Percentiles rank a stretch among this genome's conserved stretches.
These are phyloP conservation scores for Solanum pimpinellifolium DNA, from an alignment of 257 asterid genomes.

Conservation along the genomic window DNA sequence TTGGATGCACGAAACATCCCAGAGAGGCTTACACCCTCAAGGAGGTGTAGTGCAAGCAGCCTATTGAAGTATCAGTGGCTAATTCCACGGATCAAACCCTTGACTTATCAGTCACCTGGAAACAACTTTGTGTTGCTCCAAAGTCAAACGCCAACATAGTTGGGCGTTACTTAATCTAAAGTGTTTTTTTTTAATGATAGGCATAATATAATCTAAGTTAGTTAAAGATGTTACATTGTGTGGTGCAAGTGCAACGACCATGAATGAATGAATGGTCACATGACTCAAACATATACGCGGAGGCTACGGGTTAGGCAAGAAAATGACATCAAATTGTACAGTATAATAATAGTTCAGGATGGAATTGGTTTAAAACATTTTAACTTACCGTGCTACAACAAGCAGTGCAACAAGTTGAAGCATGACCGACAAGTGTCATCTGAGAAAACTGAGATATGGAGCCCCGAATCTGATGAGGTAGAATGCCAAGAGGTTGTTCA, in stretches of 20 bases:
- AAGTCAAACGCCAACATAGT: neutral
- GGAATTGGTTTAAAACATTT: neutral
- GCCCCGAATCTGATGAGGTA: slow-evolving; percentile 96
- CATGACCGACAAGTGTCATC: slow-evolving; percentile 81
- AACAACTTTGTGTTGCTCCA: neutral
- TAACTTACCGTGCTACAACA: slow-evolving; percentile 69
- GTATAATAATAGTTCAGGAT: neutral
- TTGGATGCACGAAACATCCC: neutral
- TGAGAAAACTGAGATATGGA: slow-evolving; percentile 85
- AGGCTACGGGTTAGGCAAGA: neutral
- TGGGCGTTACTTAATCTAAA: neutral
- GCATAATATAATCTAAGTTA: neutral
- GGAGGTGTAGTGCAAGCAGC: neutral
- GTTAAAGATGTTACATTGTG: neutral
- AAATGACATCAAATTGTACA: neutral
- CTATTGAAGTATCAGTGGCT: neutral
- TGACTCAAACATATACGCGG: neutral
- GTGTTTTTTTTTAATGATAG: neutral
- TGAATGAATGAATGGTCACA: neutral
- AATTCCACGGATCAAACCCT: neutral
- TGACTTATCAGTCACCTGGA: neutral
- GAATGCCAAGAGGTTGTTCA: slow-evolving; percentile 80
- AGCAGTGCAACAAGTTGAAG: slow-evolving; percentile 87
- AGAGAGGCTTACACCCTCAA: neutral
- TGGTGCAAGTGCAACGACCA: neutral